Evolutionary conservation across 2,329 filamentous ascomycete genomes (phyloP), one percentile per base, ranked within the genome.

Genomic region (Trichoderma oligosporum): DNA sequence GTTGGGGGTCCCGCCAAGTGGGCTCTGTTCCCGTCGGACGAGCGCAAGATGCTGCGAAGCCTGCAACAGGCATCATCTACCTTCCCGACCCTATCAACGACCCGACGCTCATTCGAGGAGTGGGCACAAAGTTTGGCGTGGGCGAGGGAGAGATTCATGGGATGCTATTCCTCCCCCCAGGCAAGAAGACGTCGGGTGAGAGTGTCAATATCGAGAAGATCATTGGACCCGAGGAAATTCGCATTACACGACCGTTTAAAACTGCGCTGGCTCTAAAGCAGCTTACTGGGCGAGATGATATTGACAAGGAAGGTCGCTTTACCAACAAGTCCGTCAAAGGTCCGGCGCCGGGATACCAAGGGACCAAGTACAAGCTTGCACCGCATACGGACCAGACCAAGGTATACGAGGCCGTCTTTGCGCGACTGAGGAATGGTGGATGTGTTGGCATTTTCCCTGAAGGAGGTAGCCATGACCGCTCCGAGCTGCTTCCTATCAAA

Each of bases 401-500:
- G 64, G 93, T 97, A 25, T 97, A 97, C 74, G 85, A 96, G 70
- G 89, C 91, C 18, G 93, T 99, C 14, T 97, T 97, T 72, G 83
- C 86, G 62, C 85, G 91, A 27, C 80, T 99, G 31, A 85, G 86
- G 63, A 81, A 82, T 36, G 91, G 91, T 45, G 93, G 92, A 16
- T 96, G 91, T 69, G 89, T 97, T 55, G 94, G 93, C 61, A 97
- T 99, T 68, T 99, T 97, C 72, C 93, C 93, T 2, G 93, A 99
- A 74, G 93, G 93, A 64, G 93, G 93, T 67, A 97, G 92, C 70
- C 93, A 97, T 73, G 93, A 97, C 71, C 86, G 93, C 61, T 91
- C 93, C 0, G 91, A 96, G 69, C 80, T 97, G 44, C 80, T 97
- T 39, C 93, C 94, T 20, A 78, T 97, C 61, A 97, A 97, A 80